Conservation (phyloP, 805 yeast species). For the Metschnikowia cerradonensis region DNA sequence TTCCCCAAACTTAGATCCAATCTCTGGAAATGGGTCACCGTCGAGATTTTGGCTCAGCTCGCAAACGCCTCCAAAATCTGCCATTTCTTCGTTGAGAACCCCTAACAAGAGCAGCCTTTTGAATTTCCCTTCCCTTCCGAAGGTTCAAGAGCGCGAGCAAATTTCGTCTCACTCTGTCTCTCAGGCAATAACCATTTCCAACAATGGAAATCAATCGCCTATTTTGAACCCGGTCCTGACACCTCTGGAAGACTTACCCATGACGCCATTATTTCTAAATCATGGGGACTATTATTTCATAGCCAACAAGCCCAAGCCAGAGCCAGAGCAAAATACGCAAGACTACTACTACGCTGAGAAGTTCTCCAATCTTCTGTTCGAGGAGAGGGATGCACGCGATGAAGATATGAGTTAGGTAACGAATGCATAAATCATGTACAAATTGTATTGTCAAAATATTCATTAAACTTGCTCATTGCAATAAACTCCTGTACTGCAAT, state of each 20-base stretch:
- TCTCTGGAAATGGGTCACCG: conserved; percentile 52
- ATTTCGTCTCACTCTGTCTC: conserved; percentile 7
- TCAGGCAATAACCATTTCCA: conserved; percentile 8
- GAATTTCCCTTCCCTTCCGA: neutral
- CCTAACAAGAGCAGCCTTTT: conserved; percentile 5
- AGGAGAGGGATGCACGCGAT: neutral
- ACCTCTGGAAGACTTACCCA: conserved; percentile 40
- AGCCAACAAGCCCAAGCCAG: neutral
- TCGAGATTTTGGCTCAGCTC: conserved; percentile 51
- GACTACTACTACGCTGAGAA: conserved; percentile 3
- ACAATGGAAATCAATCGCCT: conserved; percentile 27
- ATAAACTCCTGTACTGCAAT: too few species aligned
- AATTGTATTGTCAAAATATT: neutral
- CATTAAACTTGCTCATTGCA: too few species aligned
- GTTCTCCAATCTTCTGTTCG: conserved; percentile 3
- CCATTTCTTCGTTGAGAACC: conserved; percentile 19
- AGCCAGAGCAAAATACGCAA: neutral
- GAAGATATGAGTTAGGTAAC: neutral
- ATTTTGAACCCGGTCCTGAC: conserved; percentile 39
- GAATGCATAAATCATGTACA: neutral
- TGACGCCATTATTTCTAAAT: conserved; percentile 36
- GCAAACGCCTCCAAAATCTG: conserved; percentile 47
- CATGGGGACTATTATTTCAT: conserved; percentile 15
- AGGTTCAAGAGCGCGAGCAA: conserved; percentile 1
- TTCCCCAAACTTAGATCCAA: conserved; percentile 50